Evolutionary conservation across 2,329 filamentous ascomycete species (phyloP).

Genomic region (Phyllosticta citrichinensis): DNA sequence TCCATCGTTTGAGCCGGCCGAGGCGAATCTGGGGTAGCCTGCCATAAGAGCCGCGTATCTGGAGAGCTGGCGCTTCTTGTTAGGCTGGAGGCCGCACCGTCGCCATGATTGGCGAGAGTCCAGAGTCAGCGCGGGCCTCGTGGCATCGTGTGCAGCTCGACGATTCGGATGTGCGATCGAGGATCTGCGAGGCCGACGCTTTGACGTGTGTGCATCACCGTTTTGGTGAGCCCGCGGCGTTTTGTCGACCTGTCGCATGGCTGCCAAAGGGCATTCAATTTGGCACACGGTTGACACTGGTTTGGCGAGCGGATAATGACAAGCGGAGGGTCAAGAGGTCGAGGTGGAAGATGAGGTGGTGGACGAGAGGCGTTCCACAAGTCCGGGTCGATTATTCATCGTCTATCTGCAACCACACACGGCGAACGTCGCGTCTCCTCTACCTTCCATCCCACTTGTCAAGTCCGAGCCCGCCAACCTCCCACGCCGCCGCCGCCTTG

Average conservation of each 20-base stretch:
- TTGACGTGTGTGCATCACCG: too few species aligned
- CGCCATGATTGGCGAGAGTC: background rate
- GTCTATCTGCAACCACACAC: background rate
- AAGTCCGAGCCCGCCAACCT: slow-evolving; percentile 20
- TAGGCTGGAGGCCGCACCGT: background rate
- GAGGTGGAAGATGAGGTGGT: background rate
- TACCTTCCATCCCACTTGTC: slow-evolving; percentile 16
- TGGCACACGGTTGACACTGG: too few species aligned
- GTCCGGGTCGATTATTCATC: background rate
- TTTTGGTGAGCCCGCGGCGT: too few species aligned
- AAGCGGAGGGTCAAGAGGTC: background rate
- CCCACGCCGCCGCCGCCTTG: slow-evolving; percentile 27
- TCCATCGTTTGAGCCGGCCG: background rate
- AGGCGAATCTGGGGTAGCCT: background rate
- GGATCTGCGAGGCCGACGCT: too few species aligned
- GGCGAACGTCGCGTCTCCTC: background rate
- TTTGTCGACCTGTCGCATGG: too few species aligned
- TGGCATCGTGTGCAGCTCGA: background rate
- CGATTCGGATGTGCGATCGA: too few species aligned
- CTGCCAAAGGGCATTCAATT: too few species aligned
- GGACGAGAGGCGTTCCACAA: background rate
- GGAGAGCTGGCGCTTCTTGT: background rate
- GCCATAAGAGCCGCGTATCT: background rate
- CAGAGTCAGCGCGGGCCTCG: background rate
- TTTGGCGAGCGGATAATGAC: too few species aligned